Conservation (phyloP, 2,329 filamentous ascomycete genomes). For the Pseudogymnoascus sp. region DNA sequence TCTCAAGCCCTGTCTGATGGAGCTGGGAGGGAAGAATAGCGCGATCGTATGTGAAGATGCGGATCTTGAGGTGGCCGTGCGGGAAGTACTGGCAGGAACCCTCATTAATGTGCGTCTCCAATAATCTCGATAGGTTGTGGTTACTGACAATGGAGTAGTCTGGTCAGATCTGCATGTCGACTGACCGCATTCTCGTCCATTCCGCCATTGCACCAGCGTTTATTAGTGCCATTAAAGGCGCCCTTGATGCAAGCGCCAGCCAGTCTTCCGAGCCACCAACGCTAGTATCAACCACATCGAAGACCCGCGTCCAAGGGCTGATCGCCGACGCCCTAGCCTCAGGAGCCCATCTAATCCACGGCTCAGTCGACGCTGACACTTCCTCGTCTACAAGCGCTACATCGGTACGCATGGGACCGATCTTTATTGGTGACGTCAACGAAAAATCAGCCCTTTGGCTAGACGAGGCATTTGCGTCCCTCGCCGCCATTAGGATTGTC, state of each 20-base stretch:
- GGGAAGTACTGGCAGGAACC: constrained; percentile 45
- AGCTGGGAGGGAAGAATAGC: constrained; percentile 63
- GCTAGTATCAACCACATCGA: constrained; percentile 32
- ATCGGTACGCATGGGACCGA: constrained; percentile 7
- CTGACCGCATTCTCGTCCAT: constrained; percentile 33
- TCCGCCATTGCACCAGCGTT: constrained; percentile 28
- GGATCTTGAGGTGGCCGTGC: constrained; percentile 52
- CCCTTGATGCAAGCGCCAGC: constrained; percentile 17
- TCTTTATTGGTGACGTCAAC: constrained; percentile 23
- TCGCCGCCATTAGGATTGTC: constrained; percentile 27
- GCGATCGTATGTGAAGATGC: constrained; percentile 62
- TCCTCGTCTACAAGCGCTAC: constrained; percentile 12
- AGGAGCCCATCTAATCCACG: not conserved
- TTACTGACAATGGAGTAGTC: constrained; percentile 29
- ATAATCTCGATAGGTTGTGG: not conserved
- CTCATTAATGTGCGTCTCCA: constrained; percentile 40
- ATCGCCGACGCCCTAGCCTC: not conserved
- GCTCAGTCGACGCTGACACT: constrained; percentile 14
- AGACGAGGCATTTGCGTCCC: constrained; percentile 29
- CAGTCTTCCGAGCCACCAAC: not conserved
- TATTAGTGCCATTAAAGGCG: constrained; percentile 23
- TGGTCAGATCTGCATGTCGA: constrained; percentile 61
- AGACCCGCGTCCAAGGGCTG: not conserved
- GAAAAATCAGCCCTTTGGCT: constrained; percentile 26
- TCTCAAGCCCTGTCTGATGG: constrained; percentile 63